Evolutionary conservation across 106 monocot genomes (phyloP).

Genomic region (Allium fistulosum): DNA sequence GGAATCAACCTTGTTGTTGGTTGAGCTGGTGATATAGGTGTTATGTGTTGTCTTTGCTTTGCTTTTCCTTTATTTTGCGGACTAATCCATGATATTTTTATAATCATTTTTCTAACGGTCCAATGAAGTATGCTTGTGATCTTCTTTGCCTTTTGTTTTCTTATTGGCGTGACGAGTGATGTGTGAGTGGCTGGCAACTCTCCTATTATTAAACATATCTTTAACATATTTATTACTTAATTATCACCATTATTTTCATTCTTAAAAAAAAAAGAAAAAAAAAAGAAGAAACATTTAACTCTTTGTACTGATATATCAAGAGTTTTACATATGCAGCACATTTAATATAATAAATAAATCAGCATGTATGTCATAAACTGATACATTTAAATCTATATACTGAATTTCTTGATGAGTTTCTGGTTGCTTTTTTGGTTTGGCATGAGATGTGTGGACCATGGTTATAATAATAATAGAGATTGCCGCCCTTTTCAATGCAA

Average conservation of each 20-base stretch:
- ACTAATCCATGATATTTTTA: constrained; percentile 1
- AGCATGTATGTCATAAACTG: no score
- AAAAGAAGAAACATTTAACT: no score
- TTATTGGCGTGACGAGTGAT: no score
- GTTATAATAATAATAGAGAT: constrained; percentile 5
- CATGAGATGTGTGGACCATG: not conserved
- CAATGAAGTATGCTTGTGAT: not conserved
- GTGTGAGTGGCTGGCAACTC: constrained; percentile 6
- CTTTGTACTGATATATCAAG: no score
- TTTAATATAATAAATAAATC: no score
- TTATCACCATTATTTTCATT: no score
- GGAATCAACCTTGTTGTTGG: not conserved
- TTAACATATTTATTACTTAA: no score
- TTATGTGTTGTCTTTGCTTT: constrained; percentile 6
- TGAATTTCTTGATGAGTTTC: no score
- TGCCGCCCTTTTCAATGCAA: constrained; percentile 7
- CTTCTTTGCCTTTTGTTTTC: not conserved
- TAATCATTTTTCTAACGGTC: not conserved
- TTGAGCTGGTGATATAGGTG: constrained; percentile 1
- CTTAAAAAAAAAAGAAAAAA: no score
- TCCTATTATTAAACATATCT: not conserved
- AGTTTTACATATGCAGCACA: no score
- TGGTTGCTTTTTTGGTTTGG: not conserved
- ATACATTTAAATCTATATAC: no score
- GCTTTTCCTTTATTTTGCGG: not conserved